These are phyloP conservation scores for Tylopilus plumbeoviolaceoides DNA, from an alignment of 768 basidiomycete species.

Conservation along the genomic window DNA sequence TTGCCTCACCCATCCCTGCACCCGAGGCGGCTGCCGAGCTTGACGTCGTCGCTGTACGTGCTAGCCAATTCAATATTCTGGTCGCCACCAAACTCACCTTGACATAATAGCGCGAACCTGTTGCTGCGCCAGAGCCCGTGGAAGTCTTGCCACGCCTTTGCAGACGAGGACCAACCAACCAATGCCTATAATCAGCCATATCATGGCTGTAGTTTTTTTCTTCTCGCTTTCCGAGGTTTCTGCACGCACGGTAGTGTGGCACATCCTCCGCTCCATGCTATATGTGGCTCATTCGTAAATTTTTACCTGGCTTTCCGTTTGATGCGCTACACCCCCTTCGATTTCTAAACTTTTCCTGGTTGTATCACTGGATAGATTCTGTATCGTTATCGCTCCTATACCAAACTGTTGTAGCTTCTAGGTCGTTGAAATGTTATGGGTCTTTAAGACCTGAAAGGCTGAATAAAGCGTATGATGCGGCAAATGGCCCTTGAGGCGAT, in stretches of 20 bases:
- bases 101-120: conserved; percentile 10
- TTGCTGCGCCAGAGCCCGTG: conserved; percentile 4
- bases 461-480: too few species aligned
- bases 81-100: not conserved
- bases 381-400: conserved; percentile 19
- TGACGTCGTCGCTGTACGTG: conserved; percentile 19
- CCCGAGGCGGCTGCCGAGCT: conserved; percentile 5
- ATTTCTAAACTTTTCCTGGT: not conserved
- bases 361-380: conserved; percentile 25
- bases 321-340: not conserved
- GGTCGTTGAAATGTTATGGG: not conserved
- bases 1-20: conserved; percentile 26
- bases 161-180: not conserved
- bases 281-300: not conserved
- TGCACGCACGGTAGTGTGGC: not conserved
- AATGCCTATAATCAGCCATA: conserved; percentile 10
- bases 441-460: not conserved
- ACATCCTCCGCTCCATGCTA: conserved; percentile 2
- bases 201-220: not conserved
- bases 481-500: too few species aligned
- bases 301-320: not conserved
- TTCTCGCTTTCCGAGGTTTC: not conserved
- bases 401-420: not conserved
- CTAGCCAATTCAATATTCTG: accelerated
- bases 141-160: conserved; percentile 17